Evolutionary conservation across 192 early-diverging fungal species (phyloP), one percentile per base, ranked within the genome.

Genomic region (Entomortierella lignicola): DNA sequence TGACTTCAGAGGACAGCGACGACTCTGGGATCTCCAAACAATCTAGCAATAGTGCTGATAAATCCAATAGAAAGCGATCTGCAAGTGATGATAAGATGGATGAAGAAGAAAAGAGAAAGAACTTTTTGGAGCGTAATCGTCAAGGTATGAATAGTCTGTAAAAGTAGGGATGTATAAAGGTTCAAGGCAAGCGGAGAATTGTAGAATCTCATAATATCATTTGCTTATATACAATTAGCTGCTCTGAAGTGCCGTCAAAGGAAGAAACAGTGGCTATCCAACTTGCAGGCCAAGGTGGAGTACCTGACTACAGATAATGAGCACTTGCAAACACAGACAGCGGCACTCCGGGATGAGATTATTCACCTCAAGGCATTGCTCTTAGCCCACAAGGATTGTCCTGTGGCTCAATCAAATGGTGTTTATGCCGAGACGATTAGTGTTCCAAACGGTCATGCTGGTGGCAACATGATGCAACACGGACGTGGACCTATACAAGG

Each of bases 191-290:
- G n/a, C n/a, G n/a, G n/a, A n/a, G n/a, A n/a, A n/a, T n/a, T n/a
- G n/a, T n/a, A n/a, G n/a, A n/a, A n/a, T n/a, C n/a, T n/a, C n/a
- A n/a, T n/a, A n/a, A n/a, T n/a, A 37, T 37, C n/a, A 27, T 51
- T 26, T 41, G 15, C n/a, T 27, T 64, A 42, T 37, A 48, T 56
- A 0, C 42, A 50, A 47, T 29, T 75, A 84, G 96, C 96, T 42
- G 96, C 96, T 0, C 83, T 94, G 18, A 96, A 97, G 85, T 97
- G 96, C 70, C 88, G 96, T 26, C 94, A 94, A 67, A 91, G 94
- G 59, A 97, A 97, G 81, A 97, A 97, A 83, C 87, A 94, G 74
- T 96, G 94, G 94, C 85, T 97, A 27, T 83, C 88, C 60, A 88
- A 92, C 66, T 88, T 97, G 59, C 93, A 97, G 69, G 81, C 71